Evolutionary conservation across 1,284 basidiomycete genomes (phyloP), one percentile per base, ranked within the genome.

Genomic region (Melampsora allii-populina): DNA sequence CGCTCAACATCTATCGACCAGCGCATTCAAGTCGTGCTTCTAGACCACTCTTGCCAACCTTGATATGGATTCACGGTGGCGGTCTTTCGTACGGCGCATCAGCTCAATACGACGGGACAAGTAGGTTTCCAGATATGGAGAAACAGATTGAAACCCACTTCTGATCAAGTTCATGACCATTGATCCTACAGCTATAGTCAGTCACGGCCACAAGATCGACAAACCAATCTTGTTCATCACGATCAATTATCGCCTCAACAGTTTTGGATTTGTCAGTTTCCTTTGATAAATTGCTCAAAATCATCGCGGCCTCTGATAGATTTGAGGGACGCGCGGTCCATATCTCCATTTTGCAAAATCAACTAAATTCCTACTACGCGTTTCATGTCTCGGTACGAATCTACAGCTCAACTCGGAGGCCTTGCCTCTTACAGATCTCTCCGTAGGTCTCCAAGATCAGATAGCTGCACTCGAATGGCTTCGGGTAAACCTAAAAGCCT

Each of bases 31-130:
- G 21, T 17, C 48, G 5, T 21, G 29, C 53, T 4, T 29, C 50
- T 1, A 27, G 45, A 1, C 61, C 33, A 2, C 71, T 68, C 5
- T 60, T 87, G 19, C 88, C 87, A 0, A 88, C 89, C 2, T 80
- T 90, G 33, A 85, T 87, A 3, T 89, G 88, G 78, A 87, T 88
- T 45, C 87, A 89, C 76, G 88, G 88, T 14, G 87, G 88, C 79
- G 76, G 77, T 12, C 79, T 80, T 31, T 56, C 67, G 17, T 77
- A 77, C 21, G 79, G 79, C 29, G 77, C 77, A 17, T 76, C 78
- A 29, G 78, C 79, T 2, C 31, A 72, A n/a, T 58, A 48, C 17
- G 69, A 72, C 33, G 69, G 69, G 17, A 50, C 48, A 45, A 86
- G 85, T 85, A 65, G 67, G 78, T 73, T 4, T 59, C 60, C 46